Evolutionary conservation across 2,329 filamentous ascomycete species (phyloP).

Genomic region (Scopulariopsis brevicaulis): DNA sequence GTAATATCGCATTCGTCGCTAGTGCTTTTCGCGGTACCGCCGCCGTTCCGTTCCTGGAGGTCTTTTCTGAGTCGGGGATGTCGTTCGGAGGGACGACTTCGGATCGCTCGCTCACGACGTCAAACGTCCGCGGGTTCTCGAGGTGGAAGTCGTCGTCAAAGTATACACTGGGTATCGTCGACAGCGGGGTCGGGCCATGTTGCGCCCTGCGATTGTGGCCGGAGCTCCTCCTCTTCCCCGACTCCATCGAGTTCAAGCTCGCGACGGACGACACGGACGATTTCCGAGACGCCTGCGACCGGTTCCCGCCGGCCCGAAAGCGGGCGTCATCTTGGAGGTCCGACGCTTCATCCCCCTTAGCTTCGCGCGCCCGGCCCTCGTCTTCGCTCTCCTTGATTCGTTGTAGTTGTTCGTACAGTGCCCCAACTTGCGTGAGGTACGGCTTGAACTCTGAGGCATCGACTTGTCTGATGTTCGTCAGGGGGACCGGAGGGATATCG

Average conservation of each 20-base stretch:
- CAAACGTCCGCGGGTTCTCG: conserved; percentile 92
- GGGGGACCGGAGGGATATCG: conserved; percentile 86
- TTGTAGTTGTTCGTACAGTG: conserved; percentile 80
- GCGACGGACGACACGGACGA: conserved; percentile 32
- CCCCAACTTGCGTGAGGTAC: conserved; percentile 77
- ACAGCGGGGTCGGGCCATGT: conserved; percentile 73
- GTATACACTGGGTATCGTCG: conserved; percentile 86
- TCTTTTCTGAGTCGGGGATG: conserved; percentile 46
- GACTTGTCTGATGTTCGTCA: conserved; percentile 79
- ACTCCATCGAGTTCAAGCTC: conserved; percentile 16
- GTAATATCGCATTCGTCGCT: conserved; percentile 91
- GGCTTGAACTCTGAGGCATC: conserved; percentile 70
- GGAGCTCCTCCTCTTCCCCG: conserved; percentile 26
- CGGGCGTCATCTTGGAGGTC: conserved; percentile 29
- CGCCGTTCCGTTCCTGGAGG: conserved; percentile 42
- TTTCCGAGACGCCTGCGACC: conserved; percentile 24
- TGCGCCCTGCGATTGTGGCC: conserved; percentile 43
- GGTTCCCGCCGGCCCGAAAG: conserved; percentile 29
- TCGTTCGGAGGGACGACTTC: conserved; percentile 64
- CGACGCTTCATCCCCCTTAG: conserved; percentile 25
- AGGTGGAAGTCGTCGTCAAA: conserved; percentile 93
- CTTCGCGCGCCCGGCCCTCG: conserved; percentile 33
- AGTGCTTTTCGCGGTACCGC: conserved; percentile 66
- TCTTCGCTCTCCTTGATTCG: conserved; percentile 70
- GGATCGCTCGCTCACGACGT: conserved; percentile 90